Evolutionary conservation across 2,329 filamentous ascomycete genomes (phyloP).

Genomic region (Aspergillus pseudoglaucus): DNA sequence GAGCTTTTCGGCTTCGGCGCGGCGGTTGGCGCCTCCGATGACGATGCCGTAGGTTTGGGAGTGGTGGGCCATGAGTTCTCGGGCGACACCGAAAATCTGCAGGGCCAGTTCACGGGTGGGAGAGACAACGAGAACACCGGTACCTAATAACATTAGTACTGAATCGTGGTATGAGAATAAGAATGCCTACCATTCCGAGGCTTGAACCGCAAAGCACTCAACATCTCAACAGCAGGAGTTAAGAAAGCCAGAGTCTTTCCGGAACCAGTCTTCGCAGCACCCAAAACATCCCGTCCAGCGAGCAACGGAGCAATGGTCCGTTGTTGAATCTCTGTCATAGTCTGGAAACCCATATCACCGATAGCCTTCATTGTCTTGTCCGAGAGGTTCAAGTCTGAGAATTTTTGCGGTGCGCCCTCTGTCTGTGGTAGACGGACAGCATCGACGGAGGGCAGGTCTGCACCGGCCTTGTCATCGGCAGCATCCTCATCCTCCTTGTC

Average conservation of each 20-base stretch:
- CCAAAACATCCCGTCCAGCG: conserved; percentile 85
- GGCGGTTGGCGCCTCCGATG: conserved; percentile 86
- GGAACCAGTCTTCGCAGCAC: conserved; percentile 91
- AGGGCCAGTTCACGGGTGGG: conserved; percentile 90
- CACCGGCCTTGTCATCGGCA: conserved; percentile 33
- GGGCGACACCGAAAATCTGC: conserved; percentile 91
- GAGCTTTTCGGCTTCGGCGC: conserved; percentile 90
- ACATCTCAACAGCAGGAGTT: conserved; percentile 89
- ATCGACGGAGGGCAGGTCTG: conserved; percentile 48
- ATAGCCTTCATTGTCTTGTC: conserved; percentile 86
- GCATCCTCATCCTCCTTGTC: conserved; percentile 25
- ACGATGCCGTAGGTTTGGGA: conserved; percentile 94
- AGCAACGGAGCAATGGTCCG: conserved; percentile 80
- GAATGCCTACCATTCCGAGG: conserved; percentile 63
- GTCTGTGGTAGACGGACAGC: conserved; percentile 53
- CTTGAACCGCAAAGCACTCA: conserved; percentile 85
- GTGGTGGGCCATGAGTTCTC: conserved; percentile 87
- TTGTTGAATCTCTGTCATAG: conserved; percentile 91
- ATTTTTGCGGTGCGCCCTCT: conserved; percentile 60
- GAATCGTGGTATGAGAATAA: background rate
- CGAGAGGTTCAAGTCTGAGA: conserved; percentile 76
- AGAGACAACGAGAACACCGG: conserved; percentile 85
- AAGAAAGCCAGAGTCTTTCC: conserved; percentile 95
- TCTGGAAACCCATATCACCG: conserved; percentile 84
- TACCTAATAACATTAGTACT: conserved; percentile 40